Percentiles rank a stretch among this genome's conserved stretches.
phyloP scores from a whole-genome alignment of 2,329 filamentous ascomycete genomes.

The Exserohilum rostratum region DNA sequence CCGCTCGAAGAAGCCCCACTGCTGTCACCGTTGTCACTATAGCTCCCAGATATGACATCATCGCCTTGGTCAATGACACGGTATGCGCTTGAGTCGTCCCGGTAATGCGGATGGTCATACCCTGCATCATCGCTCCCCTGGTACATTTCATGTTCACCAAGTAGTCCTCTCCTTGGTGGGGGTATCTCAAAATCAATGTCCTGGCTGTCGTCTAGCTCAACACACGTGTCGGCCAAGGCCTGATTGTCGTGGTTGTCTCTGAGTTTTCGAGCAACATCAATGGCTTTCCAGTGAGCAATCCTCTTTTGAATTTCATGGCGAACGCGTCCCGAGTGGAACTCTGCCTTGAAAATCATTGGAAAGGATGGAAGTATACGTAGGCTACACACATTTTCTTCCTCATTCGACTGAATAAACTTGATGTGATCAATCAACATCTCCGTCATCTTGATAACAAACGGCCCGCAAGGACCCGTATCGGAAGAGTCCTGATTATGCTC shows the following conservation, averaged over 20 bases:
- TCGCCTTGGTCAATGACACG: background rate
- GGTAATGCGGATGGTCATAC: background rate
- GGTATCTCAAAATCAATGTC: background rate
- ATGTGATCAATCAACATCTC: conserved; percentile 3
- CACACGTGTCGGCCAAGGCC: background rate
- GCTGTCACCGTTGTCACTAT: background rate
- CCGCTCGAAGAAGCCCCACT: background rate
- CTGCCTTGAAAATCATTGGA: background rate
- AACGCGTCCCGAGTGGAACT: conserved; percentile 12
- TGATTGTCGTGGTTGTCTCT: background rate
- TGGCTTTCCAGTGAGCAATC: conserved; percentile 8
- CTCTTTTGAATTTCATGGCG: conserved; percentile 8
- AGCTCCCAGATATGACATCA: background rate
- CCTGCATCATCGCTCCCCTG: background rate
- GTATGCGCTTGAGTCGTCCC: background rate
- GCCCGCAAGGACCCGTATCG: conserved; percentile 28
- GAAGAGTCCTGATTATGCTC: conserved; percentile 13
- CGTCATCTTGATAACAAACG: conserved; percentile 27
- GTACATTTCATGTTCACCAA: too few species aligned
- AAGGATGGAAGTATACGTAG: background rate
- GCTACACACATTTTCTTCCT: background rate
- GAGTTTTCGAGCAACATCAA: background rate
- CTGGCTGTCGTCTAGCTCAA: background rate
- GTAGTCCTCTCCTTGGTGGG: background rate
- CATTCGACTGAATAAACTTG: background rate